phyloP scores from a whole-genome alignment of 2,329 filamentous ascomycete genomes.

The Clarireedia homoeocarpa region DNA sequence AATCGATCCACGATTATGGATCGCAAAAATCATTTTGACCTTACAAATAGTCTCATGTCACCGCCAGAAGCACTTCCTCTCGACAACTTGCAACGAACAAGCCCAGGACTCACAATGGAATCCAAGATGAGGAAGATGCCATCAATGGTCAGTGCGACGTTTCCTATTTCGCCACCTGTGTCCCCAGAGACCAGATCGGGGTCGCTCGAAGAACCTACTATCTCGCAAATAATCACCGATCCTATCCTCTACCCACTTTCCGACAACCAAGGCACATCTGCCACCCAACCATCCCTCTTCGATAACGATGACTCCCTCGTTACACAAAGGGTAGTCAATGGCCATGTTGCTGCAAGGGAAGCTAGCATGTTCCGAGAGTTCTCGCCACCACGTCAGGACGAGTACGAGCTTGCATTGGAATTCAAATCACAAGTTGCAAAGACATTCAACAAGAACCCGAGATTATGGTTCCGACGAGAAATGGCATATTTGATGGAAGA shows the following conservation, averaged over 20 bases:
- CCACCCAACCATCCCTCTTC: conserved; percentile 45
- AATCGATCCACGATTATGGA: conserved; percentile 21
- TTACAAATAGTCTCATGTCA: conserved; percentile 48
- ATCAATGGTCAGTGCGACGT: conserved; percentile 29
- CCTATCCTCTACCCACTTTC: conserved; percentile 50
- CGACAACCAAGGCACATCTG: conserved; percentile 33
- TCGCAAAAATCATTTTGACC: conserved; percentile 19
- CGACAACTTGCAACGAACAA: conserved; percentile 39
- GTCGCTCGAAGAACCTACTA: conserved; percentile 22
- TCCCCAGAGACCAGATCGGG: conserved; percentile 39
- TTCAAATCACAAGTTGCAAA: conserved; percentile 45
- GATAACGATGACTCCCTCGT: conserved; percentile 31
- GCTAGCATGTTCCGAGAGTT: conserved; percentile 33
- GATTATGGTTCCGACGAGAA: conserved; percentile 24
- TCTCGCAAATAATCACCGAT: conserved; percentile 36
- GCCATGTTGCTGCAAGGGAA: conserved; percentile 29
- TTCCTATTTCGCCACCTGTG: conserved; percentile 49
- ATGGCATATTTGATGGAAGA: conserved; percentile 24
- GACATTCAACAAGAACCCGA: conserved; percentile 21
- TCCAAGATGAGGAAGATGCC: conserved; percentile 24
- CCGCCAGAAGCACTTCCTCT: conserved; percentile 47
- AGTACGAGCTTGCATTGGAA: conserved; percentile 46
- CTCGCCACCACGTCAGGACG: conserved; percentile 41
- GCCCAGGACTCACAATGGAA: conserved; percentile 17
- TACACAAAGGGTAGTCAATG: conserved; percentile 39